These are phyloP conservation scores for Proliferodiscus dingleyae DNA, from an alignment of 2,329 filamentous ascomycete genomes.

Conservation along the genomic window DNA sequence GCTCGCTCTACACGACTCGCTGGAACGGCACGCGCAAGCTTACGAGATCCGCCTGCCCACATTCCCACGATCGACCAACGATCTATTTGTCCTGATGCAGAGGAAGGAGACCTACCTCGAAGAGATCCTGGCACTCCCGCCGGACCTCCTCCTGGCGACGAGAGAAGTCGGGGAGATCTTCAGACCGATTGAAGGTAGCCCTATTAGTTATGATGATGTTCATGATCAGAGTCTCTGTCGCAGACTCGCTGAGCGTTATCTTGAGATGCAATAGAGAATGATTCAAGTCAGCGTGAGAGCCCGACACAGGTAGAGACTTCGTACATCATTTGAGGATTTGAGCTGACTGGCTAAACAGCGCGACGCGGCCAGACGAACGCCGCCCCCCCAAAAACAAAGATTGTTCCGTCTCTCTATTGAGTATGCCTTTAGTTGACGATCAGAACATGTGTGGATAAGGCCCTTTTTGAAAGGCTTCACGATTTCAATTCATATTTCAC, in stretches of 20 bases:
- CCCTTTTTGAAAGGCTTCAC: too few species aligned
- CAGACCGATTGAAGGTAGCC: not conserved
- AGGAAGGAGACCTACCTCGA: not conserved
- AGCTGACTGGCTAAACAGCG: too few species aligned
- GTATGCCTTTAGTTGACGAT: too few species aligned
- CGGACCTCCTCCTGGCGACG: not conserved
- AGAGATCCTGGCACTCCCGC: not conserved
- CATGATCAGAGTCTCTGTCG: not conserved
- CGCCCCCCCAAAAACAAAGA: too few species aligned
- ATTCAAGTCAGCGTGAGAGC: too few species aligned
- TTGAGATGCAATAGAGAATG: too few species aligned
- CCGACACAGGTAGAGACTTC: too few species aligned
- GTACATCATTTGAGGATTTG: too few species aligned
- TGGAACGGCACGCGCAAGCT: not conserved
- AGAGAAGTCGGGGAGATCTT: not conserved
- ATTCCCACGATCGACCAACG: not conserved
- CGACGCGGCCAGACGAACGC: too few species aligned
- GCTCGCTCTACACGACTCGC: not conserved
- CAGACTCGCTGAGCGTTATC: not conserved
- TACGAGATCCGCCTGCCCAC: not conserved
- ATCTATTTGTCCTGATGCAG: not conserved
- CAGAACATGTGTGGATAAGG: too few species aligned
- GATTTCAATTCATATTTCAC: too few species aligned
- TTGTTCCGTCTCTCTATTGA: too few species aligned
- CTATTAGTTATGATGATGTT: not conserved